phyloP scores from a whole-genome alignment of 179 eudicot species.

The Spinacia oleracea region DNA sequence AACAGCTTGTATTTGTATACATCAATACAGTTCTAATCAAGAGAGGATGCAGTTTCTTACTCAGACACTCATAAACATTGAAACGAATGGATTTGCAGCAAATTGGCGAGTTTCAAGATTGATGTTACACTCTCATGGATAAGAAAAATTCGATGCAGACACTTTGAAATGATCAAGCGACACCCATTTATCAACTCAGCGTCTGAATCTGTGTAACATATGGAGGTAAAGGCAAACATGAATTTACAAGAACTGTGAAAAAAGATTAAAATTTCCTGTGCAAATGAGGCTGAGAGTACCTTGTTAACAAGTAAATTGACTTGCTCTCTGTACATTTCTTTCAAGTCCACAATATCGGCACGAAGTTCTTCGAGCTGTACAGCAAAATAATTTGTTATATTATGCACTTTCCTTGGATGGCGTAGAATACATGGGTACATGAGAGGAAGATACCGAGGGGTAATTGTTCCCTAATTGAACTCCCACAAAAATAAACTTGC shows the following conservation, averaged over 20 bases:
- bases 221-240: not conserved
- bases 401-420: not conserved
- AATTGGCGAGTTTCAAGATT: not conserved
- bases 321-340: conserved; percentile 99
- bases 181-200: conserved; percentile 49
- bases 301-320: conserved; percentile 90
- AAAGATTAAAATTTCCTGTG: not conserved
- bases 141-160: conserved; percentile 1
- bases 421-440: not conserved
- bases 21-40: conserved; percentile 11
- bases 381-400: conserved; percentile 7
- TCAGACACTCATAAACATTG: conserved; percentile 2
- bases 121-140: not conserved
- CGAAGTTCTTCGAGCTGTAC: conserved; percentile 96
- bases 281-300: conserved; percentile 41
- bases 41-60: not conserved
- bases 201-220: conserved; percentile 53
- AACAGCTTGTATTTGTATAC: conserved; percentile 4
- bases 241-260: not conserved
- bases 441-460: not conserved
- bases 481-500: not conserved
- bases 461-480: not conserved
- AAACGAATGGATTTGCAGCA: not conserved
- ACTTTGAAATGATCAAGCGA: conserved; percentile 29
- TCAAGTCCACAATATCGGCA: conserved; percentile 92